Base-by-base conservation (phyloP, 306 rosid genomes). In the Astragalus membranaceus region DNA sequence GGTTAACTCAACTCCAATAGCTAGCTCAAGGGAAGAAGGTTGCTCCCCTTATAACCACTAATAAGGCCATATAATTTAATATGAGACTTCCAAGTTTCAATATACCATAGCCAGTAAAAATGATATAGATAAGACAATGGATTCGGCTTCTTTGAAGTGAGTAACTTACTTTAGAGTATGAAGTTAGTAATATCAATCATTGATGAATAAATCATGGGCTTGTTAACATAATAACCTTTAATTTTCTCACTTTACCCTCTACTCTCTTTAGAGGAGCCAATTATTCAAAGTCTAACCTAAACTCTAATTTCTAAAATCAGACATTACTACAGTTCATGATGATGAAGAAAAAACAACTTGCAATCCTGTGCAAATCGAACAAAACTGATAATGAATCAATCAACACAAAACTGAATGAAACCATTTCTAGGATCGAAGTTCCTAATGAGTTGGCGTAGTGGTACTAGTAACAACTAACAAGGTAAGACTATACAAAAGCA, bases 401-500 rank as follows among this genome's bases (percentile, higher is more conserved):
- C 67, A 17, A 47, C 15, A 10, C 10, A 62, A 48, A 55, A 37
- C 29, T 59, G 57, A 70, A 72, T 69, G 64, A 30, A 46, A 74
- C 42, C 75, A 79, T 32, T 42, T 48, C 57, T n/a, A 79, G 35
- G 43, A 72, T 16, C 26, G 2, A n/a, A 68, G 55, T 30, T 61
- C 56, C 67, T 51, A 49, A 60, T 42, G 56, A 66, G 37, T 64
- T 51, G n/a, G 8, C 35, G 48, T 44, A 13, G 9, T 49, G 26
- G 1, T 42, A 63, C 35, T 50, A n/a, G 37, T 10, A 44, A 46
- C 54, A 63, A 73, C 15, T 36, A 8, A 44, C 46, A 62, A 63
- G 26, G 43, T 52, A 43, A 13, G 16, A 8, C 14, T 11, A 47
- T 14, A 59, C 23, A 30, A 63, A 61, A 54, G 30, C 33, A 54